These are phyloP conservation scores for Closterium sp. DNA, from an alignment of 139 green algal genomes.

Conservation along the genomic window DNA sequence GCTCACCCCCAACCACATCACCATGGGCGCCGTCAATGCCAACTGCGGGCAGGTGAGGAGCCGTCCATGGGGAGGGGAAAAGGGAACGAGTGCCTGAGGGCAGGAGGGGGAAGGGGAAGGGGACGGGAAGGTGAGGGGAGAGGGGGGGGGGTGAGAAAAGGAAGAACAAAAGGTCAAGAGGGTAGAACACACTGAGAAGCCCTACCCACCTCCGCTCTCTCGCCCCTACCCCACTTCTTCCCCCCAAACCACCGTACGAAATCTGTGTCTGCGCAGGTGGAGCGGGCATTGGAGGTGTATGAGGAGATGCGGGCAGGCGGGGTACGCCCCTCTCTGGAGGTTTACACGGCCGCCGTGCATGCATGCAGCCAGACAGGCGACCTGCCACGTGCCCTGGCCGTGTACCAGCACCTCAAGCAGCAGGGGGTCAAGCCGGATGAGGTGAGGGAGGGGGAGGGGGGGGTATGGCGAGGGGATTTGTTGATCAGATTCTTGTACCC, in stretches of 20 bases:
- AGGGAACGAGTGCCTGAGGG: background rate
- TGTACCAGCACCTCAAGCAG: conserved; percentile 44
- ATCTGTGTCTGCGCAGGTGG: conserved; percentile 10
- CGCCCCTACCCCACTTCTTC: background rate
- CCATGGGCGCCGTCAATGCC: conserved; percentile 30
- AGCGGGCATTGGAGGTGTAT: conserved; percentile 42
- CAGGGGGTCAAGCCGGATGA: conserved; percentile 37
- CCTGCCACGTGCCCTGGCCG: background rate
- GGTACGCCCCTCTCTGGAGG: background rate
- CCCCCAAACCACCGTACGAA: background rate
- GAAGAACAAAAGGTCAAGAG: background rate
- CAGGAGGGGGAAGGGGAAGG: too few relatives aligned
- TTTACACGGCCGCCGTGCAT: conserved; percentile 41
- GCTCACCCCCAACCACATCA: conserved; percentile 17
- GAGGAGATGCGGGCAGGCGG: conserved; percentile 14
- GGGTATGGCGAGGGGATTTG: background rate
- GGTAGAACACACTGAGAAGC: background rate
- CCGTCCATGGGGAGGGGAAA: too few relatives aligned
- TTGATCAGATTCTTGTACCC: too few relatives aligned
- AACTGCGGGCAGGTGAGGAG: conserved; percentile 10
- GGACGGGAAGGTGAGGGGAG: too few relatives aligned
- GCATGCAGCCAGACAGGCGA: conserved; percentile 26
- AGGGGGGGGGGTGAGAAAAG: background rate
- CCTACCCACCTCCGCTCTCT: background rate
- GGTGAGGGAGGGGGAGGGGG: background rate